Conservation (phyloP, 192 early-diverging fungal species). For the Thoreauomyces humboldtii region DNA sequence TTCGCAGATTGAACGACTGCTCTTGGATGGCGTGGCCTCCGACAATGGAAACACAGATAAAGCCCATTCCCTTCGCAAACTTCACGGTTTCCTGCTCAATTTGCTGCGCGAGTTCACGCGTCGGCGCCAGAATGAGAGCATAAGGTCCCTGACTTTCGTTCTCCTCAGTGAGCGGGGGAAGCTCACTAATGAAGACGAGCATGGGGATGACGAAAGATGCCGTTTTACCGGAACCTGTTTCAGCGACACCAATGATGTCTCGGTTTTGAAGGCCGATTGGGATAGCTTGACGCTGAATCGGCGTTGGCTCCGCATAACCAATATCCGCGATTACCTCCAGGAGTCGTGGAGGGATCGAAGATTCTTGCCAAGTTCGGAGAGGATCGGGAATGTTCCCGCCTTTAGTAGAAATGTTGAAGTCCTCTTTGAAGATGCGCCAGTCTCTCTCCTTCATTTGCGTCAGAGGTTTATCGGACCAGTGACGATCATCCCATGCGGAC, state of each 20-base stretch:
- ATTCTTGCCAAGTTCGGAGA: slow-evolving; percentile 85
- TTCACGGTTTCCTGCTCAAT: slow-evolving; percentile 93
- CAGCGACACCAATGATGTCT: slow-evolving; percentile 56
- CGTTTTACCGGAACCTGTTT: slow-evolving; percentile 92
- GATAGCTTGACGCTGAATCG: slow-evolving; percentile 96
- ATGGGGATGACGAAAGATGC: slow-evolving; percentile 95
- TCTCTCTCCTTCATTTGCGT: slow-evolving; percentile 93
- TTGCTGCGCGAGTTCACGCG: slow-evolving; percentile 95
- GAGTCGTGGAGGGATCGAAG: slow-evolving; percentile 64
- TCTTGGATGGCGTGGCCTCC: slow-evolving; percentile 80
- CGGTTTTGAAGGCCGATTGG: slow-evolving; percentile 90
- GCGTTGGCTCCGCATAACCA: slow-evolving; percentile 92
- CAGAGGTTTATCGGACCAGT: slow-evolving; percentile 92
- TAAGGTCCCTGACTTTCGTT: slow-evolving; percentile 87
- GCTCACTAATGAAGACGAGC: slow-evolving; percentile 81
- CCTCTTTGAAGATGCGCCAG: slow-evolving; percentile 99
- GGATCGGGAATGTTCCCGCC: slow-evolving; percentile 91
- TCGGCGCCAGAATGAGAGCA: slow-evolving; percentile 92
- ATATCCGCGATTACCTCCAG: slow-evolving; percentile 75
- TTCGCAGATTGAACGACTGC: slow-evolving; percentile 83
- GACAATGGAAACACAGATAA: slow-evolving; percentile 66
- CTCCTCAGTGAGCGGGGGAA: slow-evolving; percentile 73
- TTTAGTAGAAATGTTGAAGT: slow-evolving; percentile 93
- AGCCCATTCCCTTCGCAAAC: slow-evolving; percentile 82
- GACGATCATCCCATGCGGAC: slow-evolving; percentile 81